Evolutionary conservation across 805 yeast species (phyloP).

Genomic region (Candida nonsorbophila): DNA sequence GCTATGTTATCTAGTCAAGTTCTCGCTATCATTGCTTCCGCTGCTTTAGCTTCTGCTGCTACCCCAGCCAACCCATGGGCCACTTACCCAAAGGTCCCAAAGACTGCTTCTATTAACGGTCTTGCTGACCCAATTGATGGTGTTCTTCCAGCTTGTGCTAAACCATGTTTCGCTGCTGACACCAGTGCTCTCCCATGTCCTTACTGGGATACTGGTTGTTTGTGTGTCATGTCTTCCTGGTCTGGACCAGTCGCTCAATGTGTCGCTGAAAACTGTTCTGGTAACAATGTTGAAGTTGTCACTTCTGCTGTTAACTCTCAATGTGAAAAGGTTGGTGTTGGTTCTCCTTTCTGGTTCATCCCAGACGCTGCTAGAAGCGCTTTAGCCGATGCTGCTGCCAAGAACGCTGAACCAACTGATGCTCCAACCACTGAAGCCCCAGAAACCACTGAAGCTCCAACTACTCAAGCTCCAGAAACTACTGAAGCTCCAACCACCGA

Average conservation of each 20-base stretch:
- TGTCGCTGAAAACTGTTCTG: constrained; percentile 32
- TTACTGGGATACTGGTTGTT: constrained; percentile 43
- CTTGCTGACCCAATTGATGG: constrained; percentile 34
- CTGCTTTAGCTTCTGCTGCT: constrained; percentile 13
- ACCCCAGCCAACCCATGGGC: constrained; percentile 16
- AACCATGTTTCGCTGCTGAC: constrained; percentile 23
- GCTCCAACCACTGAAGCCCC: constrained; percentile 4
- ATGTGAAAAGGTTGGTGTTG: constrained; percentile 19
- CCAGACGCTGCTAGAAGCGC: constrained; percentile 13
- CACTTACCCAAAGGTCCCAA: constrained; percentile 30
- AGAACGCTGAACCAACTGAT: constrained; percentile 15
- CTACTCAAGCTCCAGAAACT: constrained; percentile 1
- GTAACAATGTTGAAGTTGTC: constrained; percentile 23
- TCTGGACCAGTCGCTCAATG: constrained; percentile 29
- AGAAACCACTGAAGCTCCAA: constrained; percentile 4
- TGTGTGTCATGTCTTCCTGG: constrained; percentile 37
- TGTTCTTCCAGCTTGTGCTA: constrained; percentile 32
- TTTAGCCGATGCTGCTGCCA: constrained; percentile 9
- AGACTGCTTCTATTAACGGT: constrained; percentile 38
- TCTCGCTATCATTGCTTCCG: constrained; percentile 9
- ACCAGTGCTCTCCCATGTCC: constrained; percentile 39
- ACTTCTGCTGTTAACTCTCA: constrained; percentile 24
- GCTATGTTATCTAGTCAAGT: constrained; percentile 9
- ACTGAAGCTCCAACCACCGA: constrained; percentile 4
- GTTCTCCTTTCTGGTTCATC: constrained; percentile 23